Percentiles rank a stretch among this genome's conserved stretches.
phyloP scores from a whole-genome alignment of 345 rosid genomes.

The Nasturtium officinale region DNA sequence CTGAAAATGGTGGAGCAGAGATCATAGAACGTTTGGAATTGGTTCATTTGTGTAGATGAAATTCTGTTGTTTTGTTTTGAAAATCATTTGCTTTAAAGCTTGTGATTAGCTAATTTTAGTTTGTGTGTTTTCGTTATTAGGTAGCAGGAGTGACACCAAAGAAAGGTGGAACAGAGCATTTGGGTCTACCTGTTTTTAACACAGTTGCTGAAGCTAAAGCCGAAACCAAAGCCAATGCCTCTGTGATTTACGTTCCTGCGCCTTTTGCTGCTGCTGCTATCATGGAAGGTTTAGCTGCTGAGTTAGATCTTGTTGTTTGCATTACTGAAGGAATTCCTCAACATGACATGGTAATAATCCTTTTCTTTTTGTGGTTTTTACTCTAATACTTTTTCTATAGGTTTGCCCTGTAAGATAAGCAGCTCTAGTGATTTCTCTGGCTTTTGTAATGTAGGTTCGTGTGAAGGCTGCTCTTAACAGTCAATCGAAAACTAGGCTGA shows the following conservation, averaged over 20 bases:
- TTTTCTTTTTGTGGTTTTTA: not conserved
- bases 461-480: constrained; percentile 80
- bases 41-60: not conserved
- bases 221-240: constrained; percentile 87
- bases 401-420: not conserved
- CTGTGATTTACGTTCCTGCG: constrained; percentile 83
- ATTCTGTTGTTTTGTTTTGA: not conserved
- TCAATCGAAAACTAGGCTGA: constrained; percentile 77
- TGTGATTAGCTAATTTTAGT: not conserved
- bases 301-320: constrained; percentile 82
- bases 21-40: not conserved
- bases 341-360: constrained; percentile 71
- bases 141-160: constrained; percentile 98
- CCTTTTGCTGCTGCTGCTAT: constrained; percentile 92
- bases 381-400: not conserved
- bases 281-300: constrained; percentile 86
- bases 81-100: not conserved
- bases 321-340: constrained; percentile 90
- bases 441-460: constrained; percentile 53
- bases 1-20: not conserved
- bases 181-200: constrained; percentile 93
- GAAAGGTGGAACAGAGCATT: constrained; percentile 96
- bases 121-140: constrained; percentile 41
- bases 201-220: constrained; percentile 96
- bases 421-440: not conserved